A percentile compares a stretch with the other conserved stretches of the same genome.
Conservation (phyloP, 306 rosid genomes). For the Lathyrus sativus region DNA sequence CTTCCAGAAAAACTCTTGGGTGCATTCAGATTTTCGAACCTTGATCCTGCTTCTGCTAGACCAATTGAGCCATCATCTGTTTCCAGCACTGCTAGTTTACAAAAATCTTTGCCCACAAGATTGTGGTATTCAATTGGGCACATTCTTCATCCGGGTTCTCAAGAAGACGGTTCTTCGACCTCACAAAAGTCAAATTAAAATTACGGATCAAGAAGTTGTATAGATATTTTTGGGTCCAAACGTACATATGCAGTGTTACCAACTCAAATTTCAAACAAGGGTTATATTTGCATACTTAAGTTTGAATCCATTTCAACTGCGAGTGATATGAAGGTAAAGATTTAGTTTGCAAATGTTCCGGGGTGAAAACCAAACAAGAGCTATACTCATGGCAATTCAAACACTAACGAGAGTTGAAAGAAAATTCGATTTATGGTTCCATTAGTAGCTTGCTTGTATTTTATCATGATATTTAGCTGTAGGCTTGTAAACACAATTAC, state of each 20-base stretch:
- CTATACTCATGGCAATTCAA: not conserved
- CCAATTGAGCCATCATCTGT: conserved; percentile 48
- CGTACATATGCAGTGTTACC: not conserved
- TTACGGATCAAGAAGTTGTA: not conserved
- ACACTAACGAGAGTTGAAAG: not conserved
- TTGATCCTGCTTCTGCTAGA: conserved; percentile 72
- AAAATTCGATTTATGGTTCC: not conserved
- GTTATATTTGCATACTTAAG: not conserved
- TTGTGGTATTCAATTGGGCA: conserved; percentile 79
- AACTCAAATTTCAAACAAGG: not conserved
- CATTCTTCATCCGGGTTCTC: conserved; percentile 66
- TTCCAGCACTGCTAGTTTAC: conserved; percentile 37
- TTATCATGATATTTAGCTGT: conserved; percentile 1
- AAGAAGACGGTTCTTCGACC: conserved; percentile 53
- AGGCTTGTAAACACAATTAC: conserved; percentile 10
- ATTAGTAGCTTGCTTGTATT: conserved; percentile 3
- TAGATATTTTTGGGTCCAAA: conserved; percentile 5
- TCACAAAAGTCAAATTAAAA: conserved; percentile 38
- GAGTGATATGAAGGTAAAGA: not conserved
- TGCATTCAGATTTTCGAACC: conserved; percentile 70
- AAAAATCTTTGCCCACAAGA: conserved; percentile 58
- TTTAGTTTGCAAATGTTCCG: not conserved
- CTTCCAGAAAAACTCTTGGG: conserved; percentile 82
- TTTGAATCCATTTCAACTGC: not conserved
- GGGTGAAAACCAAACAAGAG: not conserved